phyloP scores from a whole-genome alignment of 495 filamentous ascomycete species.

The Aspergillus mulundensis region DNA sequence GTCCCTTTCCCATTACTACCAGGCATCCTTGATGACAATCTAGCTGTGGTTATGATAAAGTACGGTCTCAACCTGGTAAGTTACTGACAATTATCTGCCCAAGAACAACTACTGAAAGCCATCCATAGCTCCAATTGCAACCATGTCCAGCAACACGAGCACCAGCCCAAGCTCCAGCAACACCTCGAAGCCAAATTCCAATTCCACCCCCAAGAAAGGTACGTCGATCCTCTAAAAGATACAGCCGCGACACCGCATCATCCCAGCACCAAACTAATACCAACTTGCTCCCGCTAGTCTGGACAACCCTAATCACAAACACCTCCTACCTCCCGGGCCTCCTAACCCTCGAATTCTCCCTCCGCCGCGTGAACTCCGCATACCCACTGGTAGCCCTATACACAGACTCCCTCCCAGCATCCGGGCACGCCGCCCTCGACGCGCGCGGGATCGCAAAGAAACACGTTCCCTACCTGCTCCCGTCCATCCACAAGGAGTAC shows the following conservation, averaged over 20 bases:
- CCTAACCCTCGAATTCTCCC: conserved; percentile 26
- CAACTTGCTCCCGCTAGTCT: conserved; percentile 12
- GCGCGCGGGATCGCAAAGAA: conserved; percentile 20
- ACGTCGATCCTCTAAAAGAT: not conserved
- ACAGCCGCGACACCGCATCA: not conserved
- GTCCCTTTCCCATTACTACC: too few species aligned
- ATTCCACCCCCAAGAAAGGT: not conserved
- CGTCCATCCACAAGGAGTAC: conserved; percentile 14
- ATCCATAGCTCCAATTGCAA: not conserved
- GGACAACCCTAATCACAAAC: conserved; percentile 30
- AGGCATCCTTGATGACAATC: not conserved
- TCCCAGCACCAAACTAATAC: not conserved
- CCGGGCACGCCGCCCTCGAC: conserved; percentile 20
- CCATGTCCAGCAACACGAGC: not conserved
- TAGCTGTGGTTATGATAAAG: not conserved
- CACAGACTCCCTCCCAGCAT: conserved; percentile 24
- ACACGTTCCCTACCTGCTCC: conserved; percentile 19
- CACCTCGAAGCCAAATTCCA: not conserved
- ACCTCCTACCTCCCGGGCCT: conserved; percentile 27
- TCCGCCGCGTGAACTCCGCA: conserved; percentile 16
- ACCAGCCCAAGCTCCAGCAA: not conserved
- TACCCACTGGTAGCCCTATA: conserved; percentile 29
- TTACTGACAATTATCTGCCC: not conserved
- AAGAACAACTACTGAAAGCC: not conserved
- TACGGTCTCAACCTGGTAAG: not conserved